A percentile compares a stretch with the other conserved stretches of the same genome.
Conservation (phyloP, 192 early-diverging fungal species). For the Entomortierella lignicola region DNA sequence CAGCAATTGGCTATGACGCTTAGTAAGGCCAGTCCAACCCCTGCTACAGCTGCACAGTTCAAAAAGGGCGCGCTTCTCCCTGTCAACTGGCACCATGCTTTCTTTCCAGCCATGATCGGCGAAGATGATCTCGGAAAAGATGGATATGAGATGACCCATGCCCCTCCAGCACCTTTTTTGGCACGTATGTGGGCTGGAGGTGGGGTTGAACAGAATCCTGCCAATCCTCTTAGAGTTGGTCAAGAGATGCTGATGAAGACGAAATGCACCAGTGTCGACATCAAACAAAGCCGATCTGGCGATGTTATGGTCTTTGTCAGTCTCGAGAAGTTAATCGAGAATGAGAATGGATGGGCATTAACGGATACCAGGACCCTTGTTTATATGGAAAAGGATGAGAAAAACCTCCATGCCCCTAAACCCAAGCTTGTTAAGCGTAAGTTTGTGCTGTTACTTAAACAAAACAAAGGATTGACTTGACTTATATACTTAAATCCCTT, state of each 20-base stretch:
- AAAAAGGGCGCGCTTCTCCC: constrained; percentile 62
- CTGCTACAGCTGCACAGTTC: neutral
- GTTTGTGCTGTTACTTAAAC: neutral
- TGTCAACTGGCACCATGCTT: constrained; percentile 79
- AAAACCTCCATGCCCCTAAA: neutral
- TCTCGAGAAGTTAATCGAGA: constrained; percentile 71
- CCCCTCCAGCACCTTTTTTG: constrained; percentile 80
- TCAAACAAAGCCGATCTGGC: constrained; percentile 65
- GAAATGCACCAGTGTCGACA: constrained; percentile 61
- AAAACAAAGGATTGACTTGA: neutral
- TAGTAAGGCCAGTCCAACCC: constrained; percentile 15
- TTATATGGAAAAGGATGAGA: constrained; percentile 64
- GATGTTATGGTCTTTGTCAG: constrained; percentile 75
- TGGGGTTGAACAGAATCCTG: constrained; percentile 64
- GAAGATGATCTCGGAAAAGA: constrained; percentile 78
- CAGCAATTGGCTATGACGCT: constrained; percentile 48
- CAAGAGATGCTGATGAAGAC: constrained; percentile 70
- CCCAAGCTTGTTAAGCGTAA: constrained; percentile 54
- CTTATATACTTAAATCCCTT: neutral
- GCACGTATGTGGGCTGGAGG: constrained; percentile 94
- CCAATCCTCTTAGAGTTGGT: constrained; percentile 74
- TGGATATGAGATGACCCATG: constrained; percentile 83
- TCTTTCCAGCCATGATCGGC: constrained; percentile 80
- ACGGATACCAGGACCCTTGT: constrained; percentile 76
- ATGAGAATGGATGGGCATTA: constrained; percentile 69